These are phyloP conservation scores for Ustilago sp. DNA, from an alignment of 1,284 basidiomycete genomes.

Conservation along the genomic window DNA sequence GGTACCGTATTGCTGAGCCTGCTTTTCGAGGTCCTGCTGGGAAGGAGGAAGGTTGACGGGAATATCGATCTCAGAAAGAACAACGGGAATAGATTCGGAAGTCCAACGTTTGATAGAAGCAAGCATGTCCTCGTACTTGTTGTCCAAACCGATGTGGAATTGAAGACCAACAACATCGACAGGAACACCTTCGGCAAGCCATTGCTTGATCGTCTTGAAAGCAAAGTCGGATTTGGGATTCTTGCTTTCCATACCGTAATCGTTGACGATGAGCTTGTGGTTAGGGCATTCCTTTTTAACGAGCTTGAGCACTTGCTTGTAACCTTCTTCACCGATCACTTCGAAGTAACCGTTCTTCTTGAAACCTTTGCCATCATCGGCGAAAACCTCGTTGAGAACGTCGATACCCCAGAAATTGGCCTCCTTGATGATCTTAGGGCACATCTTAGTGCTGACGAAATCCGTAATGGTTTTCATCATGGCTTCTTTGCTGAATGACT, in stretches of 20 bases:
- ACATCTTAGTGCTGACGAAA: constrained; percentile 44
- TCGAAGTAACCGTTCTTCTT: constrained; percentile 53
- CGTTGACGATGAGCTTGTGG: constrained; percentile 50
- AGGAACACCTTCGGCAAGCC: constrained; percentile 41
- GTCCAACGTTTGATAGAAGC: constrained; percentile 46
- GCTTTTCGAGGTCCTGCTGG: constrained; percentile 32
- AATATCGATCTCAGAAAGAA: constrained; percentile 45
- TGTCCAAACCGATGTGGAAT: constrained; percentile 31
- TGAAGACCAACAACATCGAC: constrained; percentile 41
- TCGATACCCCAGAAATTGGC: constrained; percentile 49
- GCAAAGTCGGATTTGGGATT: constrained; percentile 45
- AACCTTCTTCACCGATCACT: constrained; percentile 46
- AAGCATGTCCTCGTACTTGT: constrained; percentile 39
- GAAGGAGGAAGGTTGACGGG: constrained; percentile 43
- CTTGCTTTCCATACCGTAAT: constrained; percentile 39
- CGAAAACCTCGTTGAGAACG: constrained; percentile 51
- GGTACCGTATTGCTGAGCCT: constrained; percentile 49
- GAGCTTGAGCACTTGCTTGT: constrained; percentile 41
- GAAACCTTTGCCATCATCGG: constrained; percentile 40
- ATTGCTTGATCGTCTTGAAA: constrained; percentile 51
- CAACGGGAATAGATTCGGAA: constrained; percentile 29
- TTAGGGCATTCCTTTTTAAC: constrained; percentile 41
- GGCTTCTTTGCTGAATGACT: constrained; percentile 41
- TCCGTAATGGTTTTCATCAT: constrained; percentile 52
- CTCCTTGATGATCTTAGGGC: constrained; percentile 51